Conservation (phyloP, 495 filamentous ascomycete genomes). For the Saxispiralis lemnorum region DNA sequence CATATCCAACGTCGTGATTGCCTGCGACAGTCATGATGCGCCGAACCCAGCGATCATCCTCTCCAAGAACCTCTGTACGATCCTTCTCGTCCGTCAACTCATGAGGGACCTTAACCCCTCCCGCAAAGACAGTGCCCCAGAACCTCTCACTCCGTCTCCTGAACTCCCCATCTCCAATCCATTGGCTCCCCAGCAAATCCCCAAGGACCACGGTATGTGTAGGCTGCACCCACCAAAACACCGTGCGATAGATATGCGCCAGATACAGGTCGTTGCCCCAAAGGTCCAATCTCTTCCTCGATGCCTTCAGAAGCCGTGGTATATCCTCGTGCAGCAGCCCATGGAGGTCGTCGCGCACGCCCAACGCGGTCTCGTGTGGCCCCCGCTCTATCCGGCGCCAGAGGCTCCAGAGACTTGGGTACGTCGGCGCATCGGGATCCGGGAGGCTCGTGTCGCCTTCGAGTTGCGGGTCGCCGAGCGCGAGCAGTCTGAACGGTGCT, state of each 20-base stretch:
- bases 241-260: conserved; percentile 74
- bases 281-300: conserved; percentile 67
- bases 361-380: not conserved
- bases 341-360: conserved; percentile 22
- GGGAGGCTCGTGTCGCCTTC: conserved; percentile 79
- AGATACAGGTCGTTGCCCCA: conserved; percentile 91
- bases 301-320: conserved; percentile 39
- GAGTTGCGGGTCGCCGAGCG: conserved; percentile 84
- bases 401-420: conserved; percentile 31
- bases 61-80: conserved; percentile 29
- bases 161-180: conserved; percentile 80
- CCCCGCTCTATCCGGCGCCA: not conserved
- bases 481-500: conserved; percentile 72
- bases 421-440: conserved; percentile 37
- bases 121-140: conserved; percentile 65
- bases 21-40: conserved; percentile 77
- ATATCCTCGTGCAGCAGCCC: conserved; percentile 42
- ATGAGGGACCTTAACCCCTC: conserved; percentile 39
- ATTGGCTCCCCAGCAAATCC: conserved; percentile 89
- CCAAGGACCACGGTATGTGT: conserved; percentile 82
- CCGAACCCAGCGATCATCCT: conserved; percentile 44
- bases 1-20: conserved; percentile 93
- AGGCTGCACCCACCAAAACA: conserved; percentile 63
- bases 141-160: conserved; percentile 47
- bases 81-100: conserved; percentile 17